Percentiles rank a stretch among this genome's conserved stretches.
Conservation (phyloP, 2,329 filamentous ascomycete genomes). For the Aschersonia sp. region DNA sequence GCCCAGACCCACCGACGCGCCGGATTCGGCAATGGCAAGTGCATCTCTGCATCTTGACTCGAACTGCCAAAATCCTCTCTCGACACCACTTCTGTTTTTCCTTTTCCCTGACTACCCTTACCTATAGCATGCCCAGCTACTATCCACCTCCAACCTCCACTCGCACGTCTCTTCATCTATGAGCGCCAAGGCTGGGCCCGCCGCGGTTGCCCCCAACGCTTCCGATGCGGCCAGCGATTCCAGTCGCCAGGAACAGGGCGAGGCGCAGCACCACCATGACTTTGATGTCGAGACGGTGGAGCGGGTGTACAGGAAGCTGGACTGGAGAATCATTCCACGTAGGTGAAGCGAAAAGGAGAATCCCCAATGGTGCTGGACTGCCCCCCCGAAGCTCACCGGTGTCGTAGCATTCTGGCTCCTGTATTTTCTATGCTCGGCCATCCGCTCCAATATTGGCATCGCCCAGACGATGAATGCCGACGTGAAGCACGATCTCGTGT, state of each 20-base stretch:
- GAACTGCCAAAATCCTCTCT: neutral
- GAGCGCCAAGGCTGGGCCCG: conserved; percentile 1
- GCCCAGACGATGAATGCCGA: conserved; percentile 84
- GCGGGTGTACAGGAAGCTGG: conserved; percentile 42
- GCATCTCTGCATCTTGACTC: neutral
- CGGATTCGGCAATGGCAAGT: neutral
- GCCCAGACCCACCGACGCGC: neutral
- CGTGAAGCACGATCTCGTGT: conserved; percentile 58
- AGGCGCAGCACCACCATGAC: conserved; percentile 9
- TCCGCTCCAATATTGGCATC: conserved; percentile 81
- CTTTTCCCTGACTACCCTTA: neutral
- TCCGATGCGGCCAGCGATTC: neutral
- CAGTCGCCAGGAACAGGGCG: neutral
- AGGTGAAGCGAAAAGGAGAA: conserved; percentile 6
- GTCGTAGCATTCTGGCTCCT: conserved; percentile 70
- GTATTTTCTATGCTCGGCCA: conserved; percentile 85
- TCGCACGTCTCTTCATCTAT: neutral
- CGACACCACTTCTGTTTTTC: neutral
- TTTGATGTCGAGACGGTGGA: conserved; percentile 39
- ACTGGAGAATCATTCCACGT: conserved; percentile 45
- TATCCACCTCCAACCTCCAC: neutral
- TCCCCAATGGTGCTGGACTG: too few relatives aligned
- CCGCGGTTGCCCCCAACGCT: neutral
- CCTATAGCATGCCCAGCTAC: neutral
- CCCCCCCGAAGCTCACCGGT: conserved; percentile 1